Evolutionary conservation across 805 yeast genomes (phyloP), one percentile per base, ranked within the genome.

Genomic region (Teunomyces pallodes): DNA sequence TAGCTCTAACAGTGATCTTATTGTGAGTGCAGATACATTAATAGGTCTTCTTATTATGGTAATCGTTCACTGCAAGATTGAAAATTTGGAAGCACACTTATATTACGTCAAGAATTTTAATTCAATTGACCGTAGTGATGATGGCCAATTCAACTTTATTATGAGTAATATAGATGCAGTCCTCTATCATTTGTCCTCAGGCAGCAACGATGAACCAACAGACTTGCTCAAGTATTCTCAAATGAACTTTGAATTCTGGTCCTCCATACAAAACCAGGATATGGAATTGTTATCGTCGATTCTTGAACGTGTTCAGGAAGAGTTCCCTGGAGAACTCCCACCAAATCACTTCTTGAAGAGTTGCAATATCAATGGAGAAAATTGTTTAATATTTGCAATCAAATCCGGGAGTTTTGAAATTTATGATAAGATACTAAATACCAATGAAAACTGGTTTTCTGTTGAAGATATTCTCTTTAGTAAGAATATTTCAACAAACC

Each of bases 101-200:
- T 74, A 69, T 41, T 90, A 88, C 60, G 76, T 90, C 43, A 81
- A 82, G 51, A 70, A 76, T 35, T 89, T 86, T 58, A 76, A 84
- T 17, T 69, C 68, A 2, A 53, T 58, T 0, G 64, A 64, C 35
- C 42, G 42, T 41, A 33, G 59, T 2, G 55, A 58, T n/a, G 74
- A 73, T 35, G 96, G 96, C 0, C 71, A 80, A 20, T 63, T 79
- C 28, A 95, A 88, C 9, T 92, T 92, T 61, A 84, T 90, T 1
- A 54, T 90, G 10, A 85, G 96, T 40, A 89, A 96, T 5, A 71
- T 90, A 39, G 96, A 90, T 56, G 96, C 90, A 0, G 95, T 88
- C 0, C 58, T 89, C 7, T 80, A 70, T 47, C 92, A 86, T 58
- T 70, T 90, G 13, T 59, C 64, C 1, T 13, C 41, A 3, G 45